Base-by-base conservation (phyloP, 768 basidiomycete species). In the Thelephora aurantiotincta region DNA sequence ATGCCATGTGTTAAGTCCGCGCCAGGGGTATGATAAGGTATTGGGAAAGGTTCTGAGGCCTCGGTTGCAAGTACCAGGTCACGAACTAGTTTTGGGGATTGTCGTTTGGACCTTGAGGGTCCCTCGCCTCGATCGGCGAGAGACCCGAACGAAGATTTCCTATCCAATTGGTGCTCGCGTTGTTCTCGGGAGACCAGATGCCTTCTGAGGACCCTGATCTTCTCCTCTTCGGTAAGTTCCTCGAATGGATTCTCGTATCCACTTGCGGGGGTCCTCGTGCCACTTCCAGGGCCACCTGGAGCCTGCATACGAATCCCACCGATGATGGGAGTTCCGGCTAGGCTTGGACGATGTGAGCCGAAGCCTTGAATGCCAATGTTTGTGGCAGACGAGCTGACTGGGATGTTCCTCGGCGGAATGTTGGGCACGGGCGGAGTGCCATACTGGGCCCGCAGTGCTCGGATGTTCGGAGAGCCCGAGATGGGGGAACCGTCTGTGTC, bases 1-100 rank as follows among this genome's bases (percentile, higher is more conserved):
- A 98, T 84, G 52, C 82, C 82, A 58, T 94, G 91, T 89, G 92
- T 96, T 51, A 93, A 78, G 58, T 96, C 92, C 22, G 84, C 90
- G 30, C 92, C 92, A 14, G 76, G 80, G 3, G 85, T 81, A 63
- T 89, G 70, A 59, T 89, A 94, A 1, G 84, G 84, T 38, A 94
- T 81, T n/a, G 88, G 82, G 57, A 94, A 96, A 1, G 77, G 65
- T 47, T 89, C 86, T 0, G 75, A 67, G 33, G 74, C 72, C 47
- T 80, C 74, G 6, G 50, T 54, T 23, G 60, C 55, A 12, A 61
- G 48, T 22, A 58, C 34, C 26, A 9, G 26, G 51, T 16, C 12
- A 57, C 54, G 16, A 43, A 14, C 58, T 66, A 22, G 52, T 38
- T 44, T 50, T 23, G 46, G 54, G 4, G 61, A 57, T 16, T 57